phyloP scores from a whole-genome alignment of 306 rosid species.

The Adenanthera pavonina region DNA sequence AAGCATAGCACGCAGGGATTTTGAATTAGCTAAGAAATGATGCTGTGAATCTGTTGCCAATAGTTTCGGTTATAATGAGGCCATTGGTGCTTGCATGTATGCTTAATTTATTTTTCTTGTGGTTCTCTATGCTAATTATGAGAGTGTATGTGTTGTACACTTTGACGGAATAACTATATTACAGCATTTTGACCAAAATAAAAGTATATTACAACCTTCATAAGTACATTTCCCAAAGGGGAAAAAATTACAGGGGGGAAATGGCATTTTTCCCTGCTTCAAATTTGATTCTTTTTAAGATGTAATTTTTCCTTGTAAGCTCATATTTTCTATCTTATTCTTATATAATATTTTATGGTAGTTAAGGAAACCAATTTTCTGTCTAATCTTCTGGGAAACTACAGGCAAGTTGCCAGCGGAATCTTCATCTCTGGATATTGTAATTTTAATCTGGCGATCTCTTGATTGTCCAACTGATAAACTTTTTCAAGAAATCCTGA shows the following conservation, averaged over 20 bases:
- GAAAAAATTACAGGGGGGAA: neutral
- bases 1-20: neutral
- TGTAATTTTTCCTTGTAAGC: neutral
- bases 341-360: constrained; percentile 4
- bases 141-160: neutral
- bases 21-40: neutral
- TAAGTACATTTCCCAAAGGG: neutral
- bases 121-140: neutral
- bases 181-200: neutral
- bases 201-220: neutral
- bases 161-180: neutral
- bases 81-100: neutral
- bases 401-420: constrained; percentile 74
- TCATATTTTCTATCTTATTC: neutral
- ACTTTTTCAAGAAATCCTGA: constrained; percentile 67
- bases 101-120: neutral
- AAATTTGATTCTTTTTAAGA: neutral
- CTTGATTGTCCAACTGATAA: constrained; percentile 60
- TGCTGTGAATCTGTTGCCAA: no score
- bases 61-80: neutral
- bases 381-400: constrained; percentile 28
- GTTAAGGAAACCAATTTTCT: constrained; percentile 6
- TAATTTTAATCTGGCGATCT: constrained; percentile 59
- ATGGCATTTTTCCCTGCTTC: neutral
- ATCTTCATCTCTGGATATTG: constrained; percentile 68